phyloP scores from a whole-genome alignment of 169 alveolate genomes.

The Eimeria maxima region DNA sequence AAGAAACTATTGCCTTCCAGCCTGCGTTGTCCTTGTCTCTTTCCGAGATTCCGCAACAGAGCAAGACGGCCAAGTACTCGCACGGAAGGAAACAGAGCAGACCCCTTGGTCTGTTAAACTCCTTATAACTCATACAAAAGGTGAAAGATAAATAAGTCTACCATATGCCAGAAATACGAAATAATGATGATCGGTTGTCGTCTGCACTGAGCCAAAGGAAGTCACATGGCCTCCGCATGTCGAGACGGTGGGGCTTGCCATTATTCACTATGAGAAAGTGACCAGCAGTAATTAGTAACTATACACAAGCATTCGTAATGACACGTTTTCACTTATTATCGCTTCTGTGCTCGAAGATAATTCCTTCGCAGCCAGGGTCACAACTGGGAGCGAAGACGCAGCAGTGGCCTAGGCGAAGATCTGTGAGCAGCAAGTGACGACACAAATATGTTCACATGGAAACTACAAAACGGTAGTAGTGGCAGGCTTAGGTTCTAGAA shows the following conservation, averaged over 20 bases:
- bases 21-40: neutral
- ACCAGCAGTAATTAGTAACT: neutral
- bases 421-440: neutral
- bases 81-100: neutral
- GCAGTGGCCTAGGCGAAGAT: neutral
- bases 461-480: too few relatives aligned
- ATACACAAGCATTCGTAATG: neutral
- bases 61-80: neutral
- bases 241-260: conserved; percentile 34
- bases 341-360: neutral
- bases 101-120: neutral
- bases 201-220: neutral
- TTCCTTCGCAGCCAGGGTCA: neutral
- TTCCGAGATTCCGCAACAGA: neutral
- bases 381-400: neutral
- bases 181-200: neutral
- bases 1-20: neutral
- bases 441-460: too few relatives aligned
- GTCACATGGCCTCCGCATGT: neutral
- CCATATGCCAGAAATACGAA: neutral
- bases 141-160: neutral
- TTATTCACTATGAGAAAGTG: neutral
- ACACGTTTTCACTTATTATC: neutral
- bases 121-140: neutral
- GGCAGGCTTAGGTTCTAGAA: too few relatives aligned